These are phyloP conservation scores for Sherardia arvensis DNA, from an alignment of 257 asterid genomes.

Conservation along the genomic window DNA sequence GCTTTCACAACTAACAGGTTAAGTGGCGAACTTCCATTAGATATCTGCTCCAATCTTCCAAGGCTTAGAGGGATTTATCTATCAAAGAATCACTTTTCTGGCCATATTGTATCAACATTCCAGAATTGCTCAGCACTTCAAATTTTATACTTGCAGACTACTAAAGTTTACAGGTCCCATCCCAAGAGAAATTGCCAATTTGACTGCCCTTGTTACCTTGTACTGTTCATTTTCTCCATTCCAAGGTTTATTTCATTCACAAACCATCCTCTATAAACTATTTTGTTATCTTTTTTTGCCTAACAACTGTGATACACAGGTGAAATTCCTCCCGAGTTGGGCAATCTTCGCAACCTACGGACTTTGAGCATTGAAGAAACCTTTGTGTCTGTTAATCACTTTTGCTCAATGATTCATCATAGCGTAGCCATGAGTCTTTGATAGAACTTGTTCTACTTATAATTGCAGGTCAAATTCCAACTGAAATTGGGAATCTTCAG, in stretches of 20 bases:
- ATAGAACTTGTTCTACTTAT: background rate
- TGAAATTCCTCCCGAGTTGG: background rate
- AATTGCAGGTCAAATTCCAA: slow-evolving; percentile 1
- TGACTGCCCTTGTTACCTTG: background rate
- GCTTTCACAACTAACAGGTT: background rate
- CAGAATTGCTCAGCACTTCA: slow-evolving; percentile 14
- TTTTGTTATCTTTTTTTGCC: background rate
- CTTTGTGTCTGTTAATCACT: background rate
- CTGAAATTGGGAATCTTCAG: slow-evolving; percentile 5
- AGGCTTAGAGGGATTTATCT: background rate
- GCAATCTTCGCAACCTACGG: background rate
- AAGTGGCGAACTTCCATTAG: slow-evolving; percentile 13
- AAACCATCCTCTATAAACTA: background rate
- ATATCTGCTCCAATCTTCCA: slow-evolving; percentile 13
- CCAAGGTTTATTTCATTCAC: background rate
- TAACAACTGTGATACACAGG: background rate
- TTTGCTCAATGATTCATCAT: too few species aligned
- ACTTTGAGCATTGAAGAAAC: background rate
- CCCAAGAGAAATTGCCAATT: slow-evolving; percentile 7
- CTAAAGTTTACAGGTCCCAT: background rate
- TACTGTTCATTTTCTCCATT: background rate
- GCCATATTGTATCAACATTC: slow-evolving; percentile 12
- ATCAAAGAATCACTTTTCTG: slow-evolving; percentile 1
- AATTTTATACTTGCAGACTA: background rate
- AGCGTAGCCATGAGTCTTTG: too few species aligned